A percentile compares a stretch with the other conserved stretches of the same genome.
Evolutionary conservation across 371 early-diverging fungal species (phyloP).

Genomic region (Vairimorpha ceranae): DNA sequence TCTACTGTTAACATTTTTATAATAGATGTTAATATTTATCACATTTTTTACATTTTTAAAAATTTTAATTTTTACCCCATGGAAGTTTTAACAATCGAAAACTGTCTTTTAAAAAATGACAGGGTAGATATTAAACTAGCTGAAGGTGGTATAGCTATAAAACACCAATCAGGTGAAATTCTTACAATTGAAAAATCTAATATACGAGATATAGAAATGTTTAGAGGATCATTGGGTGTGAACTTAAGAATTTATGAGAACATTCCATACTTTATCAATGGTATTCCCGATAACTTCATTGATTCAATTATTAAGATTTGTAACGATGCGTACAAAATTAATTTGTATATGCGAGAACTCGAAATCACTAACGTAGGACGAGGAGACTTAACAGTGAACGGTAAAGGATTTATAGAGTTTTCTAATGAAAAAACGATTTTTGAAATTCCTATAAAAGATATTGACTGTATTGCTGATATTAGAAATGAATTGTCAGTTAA

Average conservation of each 20-base stretch:
- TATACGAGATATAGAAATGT: slow-evolving; percentile 57
- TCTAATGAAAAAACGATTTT: slow-evolving; percentile 52
- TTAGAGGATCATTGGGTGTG: slow-evolving; percentile 47
- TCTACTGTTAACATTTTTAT: too few relatives aligned
- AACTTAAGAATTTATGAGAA: slow-evolving; percentile 45
- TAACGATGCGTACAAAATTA: slow-evolving; percentile 48
- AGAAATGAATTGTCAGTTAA: slow-evolving; percentile 55
- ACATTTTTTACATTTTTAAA: too few relatives aligned
- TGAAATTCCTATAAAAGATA: slow-evolving; percentile 58
- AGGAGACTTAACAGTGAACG: slow-evolving; percentile 49
- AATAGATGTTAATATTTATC: too few relatives aligned
- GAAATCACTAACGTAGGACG: slow-evolving; percentile 41
- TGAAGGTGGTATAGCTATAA: slow-evolving; percentile 58
- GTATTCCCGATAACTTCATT: slow-evolving; percentile 47
- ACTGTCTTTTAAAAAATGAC: slow-evolving; percentile 27
- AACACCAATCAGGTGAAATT: slow-evolving; percentile 28
- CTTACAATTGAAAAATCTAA: slow-evolving; percentile 49
- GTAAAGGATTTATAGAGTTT: slow-evolving; percentile 51
- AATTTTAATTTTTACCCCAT: slow-evolving; percentile 31
- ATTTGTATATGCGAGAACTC: slow-evolving; percentile 52
- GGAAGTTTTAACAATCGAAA: slow-evolving; percentile 54
- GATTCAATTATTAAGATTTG: slow-evolving; percentile 48
- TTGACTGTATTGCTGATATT: slow-evolving; percentile 56
- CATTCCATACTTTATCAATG: slow-evolving; percentile 38
- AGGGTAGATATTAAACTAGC: slow-evolving; percentile 53